phyloP scores from a whole-genome alignment of 495 filamentous ascomycete species.

The Clavariopsis aquatica region DNA sequence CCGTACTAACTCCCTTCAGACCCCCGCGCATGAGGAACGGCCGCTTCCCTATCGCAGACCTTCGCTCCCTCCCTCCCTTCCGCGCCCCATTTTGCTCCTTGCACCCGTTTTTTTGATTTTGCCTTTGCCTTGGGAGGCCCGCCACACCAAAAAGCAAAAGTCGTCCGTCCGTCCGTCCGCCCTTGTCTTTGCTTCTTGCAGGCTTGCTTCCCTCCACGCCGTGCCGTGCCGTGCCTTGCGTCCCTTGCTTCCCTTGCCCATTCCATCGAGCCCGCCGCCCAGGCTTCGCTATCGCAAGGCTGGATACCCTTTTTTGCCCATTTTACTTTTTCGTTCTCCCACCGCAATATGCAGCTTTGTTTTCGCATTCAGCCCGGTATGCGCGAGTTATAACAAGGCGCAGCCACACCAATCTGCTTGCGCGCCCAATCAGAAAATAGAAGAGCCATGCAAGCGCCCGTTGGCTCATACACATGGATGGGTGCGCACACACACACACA shows the following conservation, averaged over 20 bases:
- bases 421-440: conserved; percentile 11
- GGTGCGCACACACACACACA: neutral
- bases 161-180: no score
- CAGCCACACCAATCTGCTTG: neutral
- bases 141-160: conserved; percentile 4
- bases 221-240: neutral
- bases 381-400: neutral
- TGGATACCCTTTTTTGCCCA: neutral
- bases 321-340: no score
- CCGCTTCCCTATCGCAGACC: neutral
- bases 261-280: neutral
- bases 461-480: neutral
- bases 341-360: no score
- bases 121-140: no score
- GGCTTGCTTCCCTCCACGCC: conserved; percentile 30
- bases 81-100: conserved; percentile 5
- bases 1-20: no score
- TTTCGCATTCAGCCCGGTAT: no score
- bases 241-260: no score
- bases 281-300: conserved; percentile 12
- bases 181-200: conserved; percentile 21
- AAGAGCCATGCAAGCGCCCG: conserved; percentile 23
- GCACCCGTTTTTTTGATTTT: neutral
- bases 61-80: neutral
- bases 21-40: neutral